Evolutionary conservation across 495 filamentous ascomycete species (phyloP).

Genomic region (Hyaloscypha bicolor): DNA sequence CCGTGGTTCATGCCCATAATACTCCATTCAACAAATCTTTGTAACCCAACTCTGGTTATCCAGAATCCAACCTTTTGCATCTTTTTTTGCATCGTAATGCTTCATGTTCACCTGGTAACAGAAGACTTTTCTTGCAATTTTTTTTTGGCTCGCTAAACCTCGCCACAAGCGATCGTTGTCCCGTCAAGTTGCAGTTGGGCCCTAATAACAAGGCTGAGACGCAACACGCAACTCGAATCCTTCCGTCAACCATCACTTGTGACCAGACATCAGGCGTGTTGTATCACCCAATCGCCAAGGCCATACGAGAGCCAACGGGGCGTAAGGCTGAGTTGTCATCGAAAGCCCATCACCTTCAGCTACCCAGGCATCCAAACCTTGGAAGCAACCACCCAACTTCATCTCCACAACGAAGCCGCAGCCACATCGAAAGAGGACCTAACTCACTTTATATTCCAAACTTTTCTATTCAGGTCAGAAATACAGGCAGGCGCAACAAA

Average conservation of each 20-base stretch:
- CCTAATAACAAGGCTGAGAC: neutral
- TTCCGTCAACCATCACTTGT: neutral
- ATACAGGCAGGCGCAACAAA: neutral
- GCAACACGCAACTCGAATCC: neutral
- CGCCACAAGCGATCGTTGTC: neutral
- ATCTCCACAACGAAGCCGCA: neutral
- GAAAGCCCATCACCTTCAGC: neutral
- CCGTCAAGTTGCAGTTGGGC: neutral
- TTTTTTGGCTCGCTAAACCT: constrained; percentile 2
- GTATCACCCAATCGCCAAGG: neutral
- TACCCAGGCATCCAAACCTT: neutral
- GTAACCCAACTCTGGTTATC: constrained; percentile 34
- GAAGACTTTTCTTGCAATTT: neutral
- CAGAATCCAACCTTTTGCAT: constrained; percentile 25
- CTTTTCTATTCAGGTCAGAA: neutral
- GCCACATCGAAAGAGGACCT: neutral
- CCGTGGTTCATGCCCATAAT: constrained; percentile 40
- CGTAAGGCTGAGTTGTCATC: neutral
- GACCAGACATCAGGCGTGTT: neutral
- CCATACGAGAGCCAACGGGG: neutral
- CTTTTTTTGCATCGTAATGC: constrained; percentile 12
- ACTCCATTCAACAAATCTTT: constrained; percentile 42
- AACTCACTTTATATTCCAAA: neutral
- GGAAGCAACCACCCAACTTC: neutral
- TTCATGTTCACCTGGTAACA: neutral